Evolutionary conservation across 2,329 filamentous ascomycete species (phyloP), one percentile per base, ranked within the genome.

Genomic region (Penicillium decumbens): DNA sequence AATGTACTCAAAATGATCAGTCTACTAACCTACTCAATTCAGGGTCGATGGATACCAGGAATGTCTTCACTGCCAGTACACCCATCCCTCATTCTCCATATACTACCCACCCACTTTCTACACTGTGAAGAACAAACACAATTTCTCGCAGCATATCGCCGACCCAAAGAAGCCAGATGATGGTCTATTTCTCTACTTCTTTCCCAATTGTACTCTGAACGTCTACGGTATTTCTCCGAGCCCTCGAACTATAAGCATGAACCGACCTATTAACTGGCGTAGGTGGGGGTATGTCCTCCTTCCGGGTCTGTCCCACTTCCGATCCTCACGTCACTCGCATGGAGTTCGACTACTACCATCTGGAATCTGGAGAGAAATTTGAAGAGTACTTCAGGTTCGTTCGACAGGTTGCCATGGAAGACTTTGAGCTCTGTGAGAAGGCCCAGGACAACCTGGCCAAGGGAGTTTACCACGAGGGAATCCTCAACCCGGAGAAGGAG

Each of bases 301-400:
- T 80, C 64, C 74, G 79, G 1, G 77, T 80, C 1, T 78, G 77
- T 53, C 79, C 79, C 1, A 76, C 74, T 0, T 64, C 71, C 1
- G 70, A 77, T 23, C 77, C 79, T 0, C 70, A 72, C 0, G 66
- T 77, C 15, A 76, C 75, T 0, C 68, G 76, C 12, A 81, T 81
- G 78, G 78, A 81, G 56, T 82, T 82, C 50, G 79, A 81, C 57
- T 82, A 82, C 53, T 81, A 80, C 55, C 77, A 81, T 49, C 55
- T 70, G 27, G 75, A 73, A 29, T 69, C 66, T 0, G 76, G 73
- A 6, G 73, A 78, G n/a, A 75, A 76, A 41, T 81, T 81, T 51
- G 77, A 80, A 49, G 72, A 78, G 5, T 81, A 81, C 55, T 81
- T 72, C 58, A 76, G 74, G 37, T 81, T 81, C 45, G 77, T 80